Conservation (phyloP, 169 alveolate species). For the Amoebophrya sp. region DNA sequence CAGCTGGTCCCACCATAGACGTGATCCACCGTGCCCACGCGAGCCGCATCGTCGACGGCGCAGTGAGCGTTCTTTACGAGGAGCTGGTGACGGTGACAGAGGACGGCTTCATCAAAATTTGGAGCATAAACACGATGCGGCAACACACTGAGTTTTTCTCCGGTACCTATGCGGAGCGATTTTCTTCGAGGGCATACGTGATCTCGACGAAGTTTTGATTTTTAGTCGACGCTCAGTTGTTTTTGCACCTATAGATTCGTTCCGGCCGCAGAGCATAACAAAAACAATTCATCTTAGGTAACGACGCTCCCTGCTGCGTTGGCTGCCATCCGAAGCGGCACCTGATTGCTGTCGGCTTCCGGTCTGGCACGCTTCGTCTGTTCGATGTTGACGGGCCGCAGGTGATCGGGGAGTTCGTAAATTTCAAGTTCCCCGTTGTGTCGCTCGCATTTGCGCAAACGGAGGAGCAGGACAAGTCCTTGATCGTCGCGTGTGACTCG, state of each 20-base stretch:
- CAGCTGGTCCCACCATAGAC: no score
- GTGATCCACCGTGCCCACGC: constrained; percentile 71
- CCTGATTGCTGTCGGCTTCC: not conserved
- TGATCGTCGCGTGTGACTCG: not conserved
- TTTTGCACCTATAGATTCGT: no score
- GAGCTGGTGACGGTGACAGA: not conserved
- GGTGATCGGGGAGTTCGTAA: not conserved
- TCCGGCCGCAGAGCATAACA: not conserved
- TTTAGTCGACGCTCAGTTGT: no score
- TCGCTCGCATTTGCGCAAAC: not conserved
- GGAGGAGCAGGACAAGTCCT: not conserved
- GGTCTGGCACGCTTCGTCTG: not conserved
- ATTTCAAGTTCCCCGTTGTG: not conserved
- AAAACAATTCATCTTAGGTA: not conserved
- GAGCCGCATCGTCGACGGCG: constrained; percentile 41
- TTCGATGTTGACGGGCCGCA: not conserved
- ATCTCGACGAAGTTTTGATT: not conserved
- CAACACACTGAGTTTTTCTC: not conserved
- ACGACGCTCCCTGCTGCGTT: not conserved
- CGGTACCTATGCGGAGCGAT: not conserved
- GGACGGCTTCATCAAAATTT: not conserved
- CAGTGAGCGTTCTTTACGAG: constrained; percentile 23
- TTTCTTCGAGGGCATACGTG: not conserved
- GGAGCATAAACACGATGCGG: not conserved
- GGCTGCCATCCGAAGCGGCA: not conserved